Percentiles rank a stretch among this genome's conserved stretches.
Evolutionary conservation across 2,329 filamentous ascomycete species (phyloP).

Genomic region (Ophiostoma ips): DNA sequence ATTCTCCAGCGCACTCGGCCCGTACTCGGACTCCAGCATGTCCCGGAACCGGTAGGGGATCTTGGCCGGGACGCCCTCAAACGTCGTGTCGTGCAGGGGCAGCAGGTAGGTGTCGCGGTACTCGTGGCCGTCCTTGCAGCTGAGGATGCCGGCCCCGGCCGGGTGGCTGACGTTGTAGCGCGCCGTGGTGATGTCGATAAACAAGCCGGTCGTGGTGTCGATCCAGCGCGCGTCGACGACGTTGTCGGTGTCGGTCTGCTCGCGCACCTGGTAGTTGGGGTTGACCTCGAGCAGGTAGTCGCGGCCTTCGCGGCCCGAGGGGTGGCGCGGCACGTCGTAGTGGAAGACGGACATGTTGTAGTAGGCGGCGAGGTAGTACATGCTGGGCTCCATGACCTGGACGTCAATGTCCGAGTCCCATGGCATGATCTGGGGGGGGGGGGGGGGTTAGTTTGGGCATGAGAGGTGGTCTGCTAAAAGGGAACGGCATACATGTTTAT

Average conservation of each 20-base stretch:
- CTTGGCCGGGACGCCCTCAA: slow-evolving; percentile 51
- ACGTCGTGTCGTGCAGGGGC: slow-evolving; percentile 53
- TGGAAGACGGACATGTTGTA: slow-evolving; percentile 46
- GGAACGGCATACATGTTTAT: slow-evolving; percentile 28
- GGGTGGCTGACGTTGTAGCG: slow-evolving; percentile 33
- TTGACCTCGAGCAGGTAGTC: slow-evolving; percentile 37
- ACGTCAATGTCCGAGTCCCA: slow-evolving; percentile 71
- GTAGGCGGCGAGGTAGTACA: slow-evolving; percentile 50
- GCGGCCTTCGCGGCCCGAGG: slow-evolving; percentile 26
- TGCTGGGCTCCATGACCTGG: slow-evolving; percentile 53
- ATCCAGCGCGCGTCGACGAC: slow-evolving; percentile 36
- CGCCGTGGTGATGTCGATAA: slow-evolving; percentile 37
- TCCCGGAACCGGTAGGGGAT: slow-evolving; percentile 50
- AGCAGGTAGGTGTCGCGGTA: slow-evolving; percentile 46
- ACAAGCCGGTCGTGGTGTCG: slow-evolving; percentile 31
- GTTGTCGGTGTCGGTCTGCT: slow-evolving; percentile 26
- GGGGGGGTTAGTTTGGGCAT: neutral
- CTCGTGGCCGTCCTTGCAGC: slow-evolving; percentile 37
- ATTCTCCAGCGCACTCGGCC: slow-evolving; percentile 33
- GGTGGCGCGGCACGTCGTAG: slow-evolving; percentile 26
- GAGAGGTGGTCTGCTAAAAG: too few relatives aligned
- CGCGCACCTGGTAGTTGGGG: slow-evolving; percentile 26
- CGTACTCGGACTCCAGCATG: slow-evolving; percentile 44
- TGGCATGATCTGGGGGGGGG: slow-evolving; percentile 31
- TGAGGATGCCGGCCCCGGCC: slow-evolving; percentile 30